These are phyloP conservation scores for Coemansia sp. DNA, from an alignment of 192 early-diverging fungal species.

Conservation along the genomic window DNA sequence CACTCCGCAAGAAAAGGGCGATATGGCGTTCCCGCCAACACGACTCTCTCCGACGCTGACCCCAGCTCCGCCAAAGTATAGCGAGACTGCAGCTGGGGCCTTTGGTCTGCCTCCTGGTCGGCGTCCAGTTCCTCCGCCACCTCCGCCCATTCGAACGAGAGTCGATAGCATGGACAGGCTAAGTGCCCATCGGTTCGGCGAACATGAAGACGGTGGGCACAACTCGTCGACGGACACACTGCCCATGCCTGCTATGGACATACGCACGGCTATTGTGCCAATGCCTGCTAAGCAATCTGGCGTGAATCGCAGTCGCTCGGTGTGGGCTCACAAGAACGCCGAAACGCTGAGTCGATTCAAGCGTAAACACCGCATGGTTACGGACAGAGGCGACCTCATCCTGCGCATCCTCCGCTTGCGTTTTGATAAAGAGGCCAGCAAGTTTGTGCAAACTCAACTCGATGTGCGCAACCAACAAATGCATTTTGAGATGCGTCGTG, in stretches of 20 bases:
- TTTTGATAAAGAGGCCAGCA: constrained; percentile 51
- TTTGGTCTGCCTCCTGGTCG: neutral
- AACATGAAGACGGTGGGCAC: constrained; percentile 6
- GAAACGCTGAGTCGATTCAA: constrained; percentile 34
- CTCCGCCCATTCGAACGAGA: constrained; percentile 13
- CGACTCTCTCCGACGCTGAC: neutral
- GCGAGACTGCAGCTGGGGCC: neutral
- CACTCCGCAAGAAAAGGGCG: constrained; percentile 2
- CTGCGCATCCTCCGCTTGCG: constrained; percentile 51
- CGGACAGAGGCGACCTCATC: constrained; percentile 55
- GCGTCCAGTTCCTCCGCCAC: constrained; percentile 8
- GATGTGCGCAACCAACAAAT: constrained; percentile 51
- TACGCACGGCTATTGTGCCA: constrained; percentile 41
- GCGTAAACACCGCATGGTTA: constrained; percentile 46
- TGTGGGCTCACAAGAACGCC: constrained; percentile 60
- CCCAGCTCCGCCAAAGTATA: constrained; percentile 1
- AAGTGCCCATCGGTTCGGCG: constrained; percentile 17
- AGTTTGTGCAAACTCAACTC: constrained; percentile 53
- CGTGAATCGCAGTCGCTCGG: constrained; percentile 51
- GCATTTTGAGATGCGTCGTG: constrained; percentile 55
- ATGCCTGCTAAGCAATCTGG: constrained; percentile 12
- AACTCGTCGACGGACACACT: constrained; percentile 48
- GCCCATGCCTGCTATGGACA: constrained; percentile 24
- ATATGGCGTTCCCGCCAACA: neutral
- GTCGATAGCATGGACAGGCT: neutral